Conservation (phyloP, 176 grass and related monocot species). For the Zoysia pacifica region DNA sequence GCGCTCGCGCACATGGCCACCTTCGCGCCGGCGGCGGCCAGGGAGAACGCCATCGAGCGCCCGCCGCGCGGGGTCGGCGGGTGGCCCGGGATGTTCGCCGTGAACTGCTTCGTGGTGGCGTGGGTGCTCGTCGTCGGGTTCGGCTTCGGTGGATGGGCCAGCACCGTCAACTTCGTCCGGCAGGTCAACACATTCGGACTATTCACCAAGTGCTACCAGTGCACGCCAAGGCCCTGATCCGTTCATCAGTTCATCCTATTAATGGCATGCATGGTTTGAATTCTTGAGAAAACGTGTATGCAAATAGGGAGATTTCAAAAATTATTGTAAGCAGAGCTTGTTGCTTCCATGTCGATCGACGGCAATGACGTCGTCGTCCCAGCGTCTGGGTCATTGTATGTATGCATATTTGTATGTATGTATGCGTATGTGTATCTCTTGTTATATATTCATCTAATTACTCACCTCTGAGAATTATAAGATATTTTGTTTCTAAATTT, state of each 20-base stretch:
- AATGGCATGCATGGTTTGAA: background rate
- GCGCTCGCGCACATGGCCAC: conserved; percentile 82
- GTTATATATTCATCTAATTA: conserved; percentile 25
- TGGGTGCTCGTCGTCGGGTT: conserved; percentile 96
- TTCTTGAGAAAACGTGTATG: conserved; percentile 9
- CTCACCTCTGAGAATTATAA: background rate
- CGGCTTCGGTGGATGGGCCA: conserved; percentile 93
- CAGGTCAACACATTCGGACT: conserved; percentile 84
- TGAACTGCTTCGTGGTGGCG: conserved; percentile 73
- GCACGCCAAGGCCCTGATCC: conserved; percentile 62
- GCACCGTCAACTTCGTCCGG: conserved; percentile 75
- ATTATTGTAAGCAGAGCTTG: background rate
- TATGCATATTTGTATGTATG: conserved; percentile 5
- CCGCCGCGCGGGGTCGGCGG: conserved; percentile 62
- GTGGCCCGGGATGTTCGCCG: conserved; percentile 62
- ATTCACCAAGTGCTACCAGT: conserved; percentile 99
- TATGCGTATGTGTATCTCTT: background rate
- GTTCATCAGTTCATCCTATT: background rate
- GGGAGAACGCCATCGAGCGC: conserved; percentile 97
- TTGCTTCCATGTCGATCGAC: background rate
- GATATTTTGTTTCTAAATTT: background rate
- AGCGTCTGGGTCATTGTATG: background rate
- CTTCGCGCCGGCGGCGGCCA: conserved; percentile 62
- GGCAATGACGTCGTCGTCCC: background rate
- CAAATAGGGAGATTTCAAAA: background rate